phyloP scores from a whole-genome alignment of 306 rosid species.

The Cyamopsis tetragonoloba region DNA sequence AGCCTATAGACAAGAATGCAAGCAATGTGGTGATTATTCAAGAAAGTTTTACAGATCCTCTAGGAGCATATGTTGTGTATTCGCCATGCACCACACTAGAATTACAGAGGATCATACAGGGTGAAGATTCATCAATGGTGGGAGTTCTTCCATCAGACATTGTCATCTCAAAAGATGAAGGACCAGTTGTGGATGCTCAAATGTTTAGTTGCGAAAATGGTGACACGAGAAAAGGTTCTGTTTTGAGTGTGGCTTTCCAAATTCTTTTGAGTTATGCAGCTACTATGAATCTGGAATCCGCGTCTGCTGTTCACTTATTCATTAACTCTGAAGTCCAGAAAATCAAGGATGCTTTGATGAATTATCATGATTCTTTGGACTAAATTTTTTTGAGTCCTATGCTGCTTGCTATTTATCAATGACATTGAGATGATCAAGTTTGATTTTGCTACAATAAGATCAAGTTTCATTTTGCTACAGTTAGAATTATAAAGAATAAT shows the following conservation, averaged over 20 bases:
- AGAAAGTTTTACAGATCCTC: slow-evolving; percentile 47
- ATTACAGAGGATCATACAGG: neutral
- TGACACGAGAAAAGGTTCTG: slow-evolving; percentile 32
- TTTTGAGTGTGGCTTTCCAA: slow-evolving; percentile 53
- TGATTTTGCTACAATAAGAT: too few species aligned
- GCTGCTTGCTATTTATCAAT: too few species aligned
- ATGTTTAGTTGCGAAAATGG: neutral
- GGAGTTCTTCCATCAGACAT: slow-evolving; percentile 61
- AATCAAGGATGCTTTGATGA: slow-evolving; percentile 41
- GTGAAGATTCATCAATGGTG: slow-evolving; percentile 27
- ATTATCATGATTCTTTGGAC: too few species aligned
- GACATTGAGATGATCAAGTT: too few species aligned
- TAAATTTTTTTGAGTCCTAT: too few species aligned
- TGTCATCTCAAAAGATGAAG: slow-evolving; percentile 36
- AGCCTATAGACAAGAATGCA: slow-evolving; percentile 44
- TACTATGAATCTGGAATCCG: slow-evolving; percentile 30
- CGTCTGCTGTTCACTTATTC: slow-evolving; percentile 36
- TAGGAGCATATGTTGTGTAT: slow-evolving; percentile 45
- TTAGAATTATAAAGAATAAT: too few species aligned
- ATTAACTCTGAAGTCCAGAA: slow-evolving; percentile 36
- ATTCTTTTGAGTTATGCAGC: slow-evolving; percentile 26
- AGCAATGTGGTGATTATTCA: slow-evolving; percentile 45
- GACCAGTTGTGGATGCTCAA: neutral
- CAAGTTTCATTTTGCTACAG: too few species aligned
- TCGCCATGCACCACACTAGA: slow-evolving; percentile 41